Evolutionary conservation across 2,329 filamentous ascomycete genomes (phyloP), one percentile per base, ranked within the genome.

Genomic region (Penicillium sp.): DNA sequence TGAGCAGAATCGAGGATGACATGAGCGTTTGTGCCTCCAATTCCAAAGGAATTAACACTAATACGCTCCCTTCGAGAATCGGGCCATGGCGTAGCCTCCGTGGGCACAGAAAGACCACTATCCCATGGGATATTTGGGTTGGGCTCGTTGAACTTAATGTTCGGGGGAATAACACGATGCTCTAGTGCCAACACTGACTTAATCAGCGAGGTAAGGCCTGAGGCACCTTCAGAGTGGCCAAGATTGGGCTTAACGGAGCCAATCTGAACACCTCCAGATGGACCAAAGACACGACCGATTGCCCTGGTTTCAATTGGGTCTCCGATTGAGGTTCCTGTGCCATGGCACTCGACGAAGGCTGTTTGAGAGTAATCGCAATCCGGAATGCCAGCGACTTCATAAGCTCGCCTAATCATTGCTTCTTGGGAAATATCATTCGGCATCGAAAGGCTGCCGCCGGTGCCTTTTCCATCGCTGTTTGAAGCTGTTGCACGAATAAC

Each of bases 151-250:
- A 63, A 64, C 5, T 63, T 49, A 8, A 57, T 2, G 19, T 56
- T 62, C 0, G 63, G 61, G 0, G 61, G 63, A 37, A 66, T 64
- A 3, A 61, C 69, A 1, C 64, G 63, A 10, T 74, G 66, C 55
- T 82, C 78, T 1, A 81, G 55, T 0, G 73, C 72, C 14, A 82
- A 49, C 1, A 78, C 65, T 14, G 67, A 67, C 53, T 83, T 83
- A 11, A 83, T 72, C 1, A 83, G 26, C 0, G 70, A 70, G 0
- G 71, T 70, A 0, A 83, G 50, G 0, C 79, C 81, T 1, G 75
- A 73, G 0, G 79, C 77, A 0, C 71, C 75, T 60, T 82, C 81
- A 0, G 66, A 64, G 57, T 84, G 81, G 0, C 81, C 81, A 11
- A 79, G 54, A 44, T 77, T 75, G 3, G 73, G 65, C 56, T 79